Conservation (phyloP, 176 grass and related monocot genomes). For the Miscanthus lutarioriparius region DNA sequence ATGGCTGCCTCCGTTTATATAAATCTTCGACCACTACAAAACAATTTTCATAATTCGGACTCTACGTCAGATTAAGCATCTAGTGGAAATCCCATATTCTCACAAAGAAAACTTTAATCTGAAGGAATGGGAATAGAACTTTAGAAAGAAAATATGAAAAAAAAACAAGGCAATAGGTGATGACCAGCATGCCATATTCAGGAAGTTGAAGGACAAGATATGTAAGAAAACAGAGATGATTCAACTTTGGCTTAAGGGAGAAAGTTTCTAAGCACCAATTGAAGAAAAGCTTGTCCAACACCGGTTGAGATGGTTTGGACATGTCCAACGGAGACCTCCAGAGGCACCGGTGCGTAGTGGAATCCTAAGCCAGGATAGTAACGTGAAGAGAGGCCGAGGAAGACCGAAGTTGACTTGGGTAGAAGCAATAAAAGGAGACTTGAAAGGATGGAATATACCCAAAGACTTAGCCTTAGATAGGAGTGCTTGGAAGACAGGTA, state of each 20-base stretch:
- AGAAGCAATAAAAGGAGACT: too few species aligned
- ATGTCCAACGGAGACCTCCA: too few species aligned
- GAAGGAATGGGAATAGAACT: not conserved
- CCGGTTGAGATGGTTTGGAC: too few species aligned
- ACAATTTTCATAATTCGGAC: constrained; percentile 30
- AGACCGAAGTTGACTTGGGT: too few species aligned
- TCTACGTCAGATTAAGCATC: constrained; percentile 36
- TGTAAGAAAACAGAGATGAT: not conserved
- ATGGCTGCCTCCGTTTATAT: constrained; percentile 91
- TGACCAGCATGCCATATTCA: constrained; percentile 30
- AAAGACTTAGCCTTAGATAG: too few species aligned
- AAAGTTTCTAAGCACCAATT: not conserved
- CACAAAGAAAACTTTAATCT: constrained; percentile 24
- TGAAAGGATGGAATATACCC: too few species aligned
- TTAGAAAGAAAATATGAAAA: not conserved
- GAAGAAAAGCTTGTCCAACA: too few species aligned
- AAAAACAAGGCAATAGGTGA: constrained; percentile 15
- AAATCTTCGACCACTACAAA: constrained; percentile 97
- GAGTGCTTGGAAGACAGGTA: too few species aligned
- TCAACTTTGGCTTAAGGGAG: not conserved
- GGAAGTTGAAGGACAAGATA: not conserved
- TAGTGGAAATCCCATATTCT: constrained; percentile 20
- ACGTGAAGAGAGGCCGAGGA: too few species aligned
- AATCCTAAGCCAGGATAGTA: too few species aligned
- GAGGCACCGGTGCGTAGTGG: too few species aligned